Percentiles rank a stretch among this genome's conserved stretches.
phyloP scores from a whole-genome alignment of 305 asterid species.

The Fraxinus latifolia region DNA sequence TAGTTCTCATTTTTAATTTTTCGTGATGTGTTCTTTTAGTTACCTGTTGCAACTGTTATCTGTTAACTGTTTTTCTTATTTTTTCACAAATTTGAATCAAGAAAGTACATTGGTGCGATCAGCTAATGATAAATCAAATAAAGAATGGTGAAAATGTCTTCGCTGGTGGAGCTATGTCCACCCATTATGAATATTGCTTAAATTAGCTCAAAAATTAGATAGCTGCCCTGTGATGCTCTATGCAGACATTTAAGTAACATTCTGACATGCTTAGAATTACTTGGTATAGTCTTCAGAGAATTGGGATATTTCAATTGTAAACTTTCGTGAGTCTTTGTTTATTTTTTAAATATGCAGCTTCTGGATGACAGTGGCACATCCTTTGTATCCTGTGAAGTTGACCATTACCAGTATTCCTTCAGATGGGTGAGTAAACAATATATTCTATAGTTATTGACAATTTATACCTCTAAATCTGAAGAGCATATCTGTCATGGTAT shows the following conservation, averaged over 20 bases:
- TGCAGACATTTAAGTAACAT: background rate
- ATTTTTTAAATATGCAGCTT: constrained; percentile 55
- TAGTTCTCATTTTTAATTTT: background rate
- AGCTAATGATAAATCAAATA: background rate
- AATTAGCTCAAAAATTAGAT: constrained; percentile 20
- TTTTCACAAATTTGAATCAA: background rate
- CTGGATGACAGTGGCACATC: constrained; percentile 71
- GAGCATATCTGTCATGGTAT: background rate
- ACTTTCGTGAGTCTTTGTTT: background rate
- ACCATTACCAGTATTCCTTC: constrained; percentile 63
- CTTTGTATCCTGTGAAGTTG: constrained; percentile 75
- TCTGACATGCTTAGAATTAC: background rate
- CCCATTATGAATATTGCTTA: constrained; percentile 2
- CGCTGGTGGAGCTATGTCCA: background rate
- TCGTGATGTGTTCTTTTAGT: background rate
- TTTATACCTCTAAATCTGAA: background rate
- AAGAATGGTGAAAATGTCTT: background rate
- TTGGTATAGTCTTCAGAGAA: background rate
- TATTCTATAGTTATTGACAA: background rate
- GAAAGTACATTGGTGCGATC: background rate
- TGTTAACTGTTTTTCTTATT: background rate
- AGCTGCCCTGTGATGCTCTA: background rate
- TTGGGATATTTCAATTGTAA: background rate
- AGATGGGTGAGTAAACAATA: constrained; percentile 62
- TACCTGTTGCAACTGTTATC: background rate